Percentiles rank a stretch among this genome's conserved stretches.
Conservation (phyloP, 106 monocot genomes). For the Dioscorea zingiberensis region DNA sequence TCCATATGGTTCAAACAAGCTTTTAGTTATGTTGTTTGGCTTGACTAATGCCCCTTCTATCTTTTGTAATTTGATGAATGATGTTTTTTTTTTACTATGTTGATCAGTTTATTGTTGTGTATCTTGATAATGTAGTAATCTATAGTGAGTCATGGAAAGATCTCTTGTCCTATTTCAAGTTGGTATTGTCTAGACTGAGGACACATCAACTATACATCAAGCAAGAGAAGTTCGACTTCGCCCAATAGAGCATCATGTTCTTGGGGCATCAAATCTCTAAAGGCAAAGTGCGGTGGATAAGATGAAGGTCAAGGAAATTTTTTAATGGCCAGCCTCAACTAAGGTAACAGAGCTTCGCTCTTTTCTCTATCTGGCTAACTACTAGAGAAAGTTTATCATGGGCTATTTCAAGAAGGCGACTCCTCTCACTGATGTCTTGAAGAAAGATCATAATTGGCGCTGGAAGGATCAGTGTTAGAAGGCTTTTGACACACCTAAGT, state of each 20-base stretch:
- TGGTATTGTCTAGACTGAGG: too few relatives aligned
- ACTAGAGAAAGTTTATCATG: too few relatives aligned
- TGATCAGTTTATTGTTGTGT: too few relatives aligned
- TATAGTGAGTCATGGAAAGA: not conserved
- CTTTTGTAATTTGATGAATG: too few relatives aligned
- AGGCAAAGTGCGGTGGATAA: not conserved
- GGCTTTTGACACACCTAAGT: not conserved
- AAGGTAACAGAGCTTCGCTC: too few relatives aligned
- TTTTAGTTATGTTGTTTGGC: not conserved
- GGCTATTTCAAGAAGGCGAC: not conserved
- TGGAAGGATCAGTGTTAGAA: too few relatives aligned
- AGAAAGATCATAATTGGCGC: not conserved
- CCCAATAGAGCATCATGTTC: not conserved
- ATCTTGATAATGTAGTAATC: not conserved
- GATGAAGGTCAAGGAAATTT: not conserved
- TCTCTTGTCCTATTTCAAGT: not conserved
- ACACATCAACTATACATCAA: not conserved
- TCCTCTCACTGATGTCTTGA: too few relatives aligned
- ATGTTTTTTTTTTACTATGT: too few relatives aligned
- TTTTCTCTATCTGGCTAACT: not conserved
- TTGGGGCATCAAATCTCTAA: not conserved
- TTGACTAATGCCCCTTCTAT: not conserved
- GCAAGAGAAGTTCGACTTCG: not conserved
- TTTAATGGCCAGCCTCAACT: not conserved
- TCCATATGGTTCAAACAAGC: not conserved